Conservation (phyloP, 768 basidiomycete species). For the Amanita rubescens region DNA sequence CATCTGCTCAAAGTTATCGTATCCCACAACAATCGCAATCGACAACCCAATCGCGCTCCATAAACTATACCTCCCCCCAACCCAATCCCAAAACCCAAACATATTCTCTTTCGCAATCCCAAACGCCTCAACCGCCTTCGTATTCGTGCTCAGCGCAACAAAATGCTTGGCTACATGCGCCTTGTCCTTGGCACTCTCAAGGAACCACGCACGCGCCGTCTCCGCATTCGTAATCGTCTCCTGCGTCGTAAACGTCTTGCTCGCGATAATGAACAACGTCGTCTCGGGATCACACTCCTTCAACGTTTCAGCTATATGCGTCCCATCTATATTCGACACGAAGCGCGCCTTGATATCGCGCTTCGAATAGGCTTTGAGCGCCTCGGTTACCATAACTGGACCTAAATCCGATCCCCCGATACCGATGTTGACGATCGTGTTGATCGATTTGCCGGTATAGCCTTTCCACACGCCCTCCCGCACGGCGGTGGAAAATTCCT, state of each 20-base stretch:
- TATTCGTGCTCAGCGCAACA: conserved; percentile 96
- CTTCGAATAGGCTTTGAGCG: conserved; percentile 88
- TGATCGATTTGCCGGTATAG: conserved; percentile 93
- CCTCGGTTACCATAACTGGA: conserved; percentile 99
- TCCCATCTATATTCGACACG: conserved; percentile 97
- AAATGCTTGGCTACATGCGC: conserved; percentile 97
- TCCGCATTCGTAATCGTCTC: conserved; percentile 99
- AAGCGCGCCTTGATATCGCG: conserved; percentile 84
- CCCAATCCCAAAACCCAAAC: conserved; percentile 99
- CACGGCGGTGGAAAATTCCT: conserved; percentile 78
- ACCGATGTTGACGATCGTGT: conserved; percentile 95
- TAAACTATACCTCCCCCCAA: conserved; percentile 95
- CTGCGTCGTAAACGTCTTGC: conserved; percentile 99
- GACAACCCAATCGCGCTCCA: conserved; percentile 98
- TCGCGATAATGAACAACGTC: conserved; percentile 97
- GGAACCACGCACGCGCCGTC: conserved; percentile 92
- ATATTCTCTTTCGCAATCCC: conserved; percentile 90
- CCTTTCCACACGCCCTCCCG: conserved; percentile 91
- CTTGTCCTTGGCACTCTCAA: conserved; percentile 73
- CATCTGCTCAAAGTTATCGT: conserved; percentile 86
- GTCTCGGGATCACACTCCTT: conserved; percentile 79
- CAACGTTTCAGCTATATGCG: conserved; percentile 88
- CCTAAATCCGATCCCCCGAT: conserved; percentile 98
- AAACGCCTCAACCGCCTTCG: conserved; percentile 85
- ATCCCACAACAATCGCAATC: conserved; percentile 90